Base-by-base conservation (phyloP, 2,329 filamentous ascomycete genomes). In the Peltaster fructicola region DNA sequence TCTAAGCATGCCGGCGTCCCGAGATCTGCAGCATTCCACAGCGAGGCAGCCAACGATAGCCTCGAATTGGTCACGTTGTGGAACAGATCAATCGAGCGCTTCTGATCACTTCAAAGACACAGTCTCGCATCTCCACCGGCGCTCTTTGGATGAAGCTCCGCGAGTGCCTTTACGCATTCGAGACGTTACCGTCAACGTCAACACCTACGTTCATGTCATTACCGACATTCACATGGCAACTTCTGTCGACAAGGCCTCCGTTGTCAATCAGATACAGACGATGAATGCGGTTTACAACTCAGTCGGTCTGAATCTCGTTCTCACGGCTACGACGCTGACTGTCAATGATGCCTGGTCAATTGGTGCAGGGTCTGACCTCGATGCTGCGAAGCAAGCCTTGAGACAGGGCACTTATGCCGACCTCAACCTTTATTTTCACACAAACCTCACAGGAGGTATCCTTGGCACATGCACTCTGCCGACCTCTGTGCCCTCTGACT, bases 391-490 rank as follows among this genome's bases (percentile, higher is more conserved):
- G 43, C 40, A 45, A 13, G 44, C 56, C 2, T 56, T 69, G 3
- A 61, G 64, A 12, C 47, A 55, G 30, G 65, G 66, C 25, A 57
- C 43, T 19, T 71, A 71, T 45, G 33, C 38, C 18, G 56, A 57
- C 1, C 52, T 69, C 16, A 71, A 71, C 43, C 50, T 71, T 30
- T 70, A 68, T 49, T 69, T 68, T 50, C 61, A 68, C 43, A 61
- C 59, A 15, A 52, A 68, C 28, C 52, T 69, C 14, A 29, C 40
- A 4, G 49, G 50, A 25, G 44, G 43, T 24, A 45, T 68, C 4
- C 52, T 70, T 3, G 65, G 65, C 2, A 61, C 61, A 25, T 69
- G 65, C 48, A 65, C 59, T 0, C 46, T 68, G 11, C 53, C 53
- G 4, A 43, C 45, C 5, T 38, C 46, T 26, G 41, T 59, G 7